A percentile compares a stretch with the other conserved stretches of the same genome.
phyloP scores from a whole-genome alignment of 306 rosid species.

The Acacia acuminata region DNA sequence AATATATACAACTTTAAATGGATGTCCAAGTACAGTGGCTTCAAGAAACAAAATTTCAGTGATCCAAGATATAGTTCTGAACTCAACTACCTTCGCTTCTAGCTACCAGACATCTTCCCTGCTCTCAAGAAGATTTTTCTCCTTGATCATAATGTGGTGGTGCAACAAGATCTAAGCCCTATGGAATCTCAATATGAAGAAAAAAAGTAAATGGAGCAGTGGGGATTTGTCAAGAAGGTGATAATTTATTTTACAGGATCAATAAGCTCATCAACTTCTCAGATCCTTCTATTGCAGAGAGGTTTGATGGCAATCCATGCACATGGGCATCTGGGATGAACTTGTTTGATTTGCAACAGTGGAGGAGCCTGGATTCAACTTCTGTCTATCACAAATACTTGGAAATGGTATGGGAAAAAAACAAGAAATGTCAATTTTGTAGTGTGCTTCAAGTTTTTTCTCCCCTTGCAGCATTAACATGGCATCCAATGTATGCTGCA shows the following conservation, averaged over 20 bases:
- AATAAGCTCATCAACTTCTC: conserved; percentile 80
- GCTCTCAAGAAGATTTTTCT: conserved; percentile 67
- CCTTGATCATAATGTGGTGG: conserved; percentile 95
- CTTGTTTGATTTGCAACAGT: conserved; percentile 74
- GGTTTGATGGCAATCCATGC: conserved; percentile 74
- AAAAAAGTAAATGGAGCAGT: conserved; percentile 83
- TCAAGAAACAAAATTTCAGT: conserved; percentile 46
- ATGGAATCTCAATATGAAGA: conserved; percentile 72
- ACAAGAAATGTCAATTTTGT: conserved; percentile 11
- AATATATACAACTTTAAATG: conserved; percentile 66
- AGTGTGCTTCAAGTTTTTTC: conserved; percentile 5
- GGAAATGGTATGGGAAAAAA: conserved; percentile 62
- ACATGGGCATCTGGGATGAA: conserved; percentile 99
- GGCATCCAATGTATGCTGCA: background rate
- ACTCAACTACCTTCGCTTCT: conserved; percentile 91
- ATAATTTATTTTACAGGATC: conserved; percentile 63
- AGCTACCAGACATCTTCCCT: conserved; percentile 83
- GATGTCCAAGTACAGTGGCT: conserved; percentile 56
- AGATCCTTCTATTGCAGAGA: conserved; percentile 68
- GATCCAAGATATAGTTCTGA: conserved; percentile 86
- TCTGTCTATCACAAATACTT: conserved; percentile 62
- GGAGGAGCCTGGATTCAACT: conserved; percentile 79
- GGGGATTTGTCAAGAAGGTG: conserved; percentile 67
- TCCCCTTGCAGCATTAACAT: background rate
- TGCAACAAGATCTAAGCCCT: conserved; percentile 77